A percentile compares a stretch with the other conserved stretches of the same genome.
These are phyloP conservation scores for Chaetomium olivaceum DNA, from an alignment of 2,329 filamentous ascomycete genomes.

Conservation along the genomic window DNA sequence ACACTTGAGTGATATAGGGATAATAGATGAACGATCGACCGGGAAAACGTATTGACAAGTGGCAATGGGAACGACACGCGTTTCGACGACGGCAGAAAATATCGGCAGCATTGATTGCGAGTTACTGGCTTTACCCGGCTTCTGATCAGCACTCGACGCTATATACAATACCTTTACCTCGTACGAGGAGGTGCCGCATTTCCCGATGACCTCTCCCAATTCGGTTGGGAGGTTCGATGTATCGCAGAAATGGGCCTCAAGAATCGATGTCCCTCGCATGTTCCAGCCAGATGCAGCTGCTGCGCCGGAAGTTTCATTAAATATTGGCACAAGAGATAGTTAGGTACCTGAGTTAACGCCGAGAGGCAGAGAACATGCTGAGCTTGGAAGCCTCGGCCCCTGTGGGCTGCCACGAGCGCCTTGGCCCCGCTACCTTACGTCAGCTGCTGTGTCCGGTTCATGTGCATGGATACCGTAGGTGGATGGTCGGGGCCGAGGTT, in stretches of 20 bases:
- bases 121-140: neutral
- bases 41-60: neutral
- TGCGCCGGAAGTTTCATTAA: neutral
- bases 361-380: neutral
- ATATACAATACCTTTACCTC: neutral
- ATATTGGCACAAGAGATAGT: too few relatives aligned
- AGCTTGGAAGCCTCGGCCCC: neutral
- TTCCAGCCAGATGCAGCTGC: too few relatives aligned
- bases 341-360: too few relatives aligned
- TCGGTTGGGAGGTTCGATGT: neutral
- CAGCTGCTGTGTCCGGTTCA: neutral
- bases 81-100: neutral
- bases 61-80: neutral
- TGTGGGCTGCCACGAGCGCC: neutral
- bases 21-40: neutral
- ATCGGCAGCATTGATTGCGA: neutral
- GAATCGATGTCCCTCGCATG: too few relatives aligned
- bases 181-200: neutral
- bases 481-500: constrained; percentile 13
- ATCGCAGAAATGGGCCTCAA: neutral
- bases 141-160: neutral
- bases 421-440: constrained; percentile 7
- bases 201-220: neutral
- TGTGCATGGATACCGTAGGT: neutral
- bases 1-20: neutral